Base-by-base conservation (phyloP, 75 land plant species). In the Selaginella moellendorffii region DNA sequence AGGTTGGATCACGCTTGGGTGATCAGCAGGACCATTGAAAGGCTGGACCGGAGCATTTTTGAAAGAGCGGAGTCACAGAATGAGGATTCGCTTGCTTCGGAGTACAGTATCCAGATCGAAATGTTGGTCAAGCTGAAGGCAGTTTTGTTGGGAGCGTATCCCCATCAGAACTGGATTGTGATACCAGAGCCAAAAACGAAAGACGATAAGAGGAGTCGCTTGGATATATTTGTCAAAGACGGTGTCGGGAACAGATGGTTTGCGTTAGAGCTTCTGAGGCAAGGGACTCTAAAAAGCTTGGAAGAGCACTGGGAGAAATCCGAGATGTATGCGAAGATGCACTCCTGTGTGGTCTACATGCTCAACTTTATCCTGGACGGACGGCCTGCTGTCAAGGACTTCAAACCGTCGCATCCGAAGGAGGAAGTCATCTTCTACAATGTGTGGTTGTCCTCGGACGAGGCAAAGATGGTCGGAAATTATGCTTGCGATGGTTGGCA, bases 371-470 rank as follows among this genome's bases (percentile, higher is more conserved):
- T 36, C 46, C 14, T 36, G 46, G 46, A 36, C 46, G 46, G 46
- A 36, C 46, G 46, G 46, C 46, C 46, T 36, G 46, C 46, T 36
- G 46, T 36, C 46, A 36, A 36, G 46, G 46, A 36, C 10, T 36
- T 36, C 46, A 36, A 36, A 36, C 46, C 46, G 46, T 36, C 46
- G 46, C 46, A n/a, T n/a, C n/a, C 46, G 46, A 36, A 36, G 46
- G 46, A 14, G 46, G 46, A 36, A 36, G 46, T 36, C 46, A 36
- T 36, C 46, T 36, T 36, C 46, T 36, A 36, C 46, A 36, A 36
- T 14, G 46, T 36, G 46, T 36, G 46, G 46, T 36, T 36, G 46
- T 36, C 46, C 46, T 36, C 46, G 46, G 46, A 36, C 5, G 46
- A 36, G 5, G 46, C 46, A 36, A 36, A 36, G 46, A 36, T 36